These are phyloP conservation scores for Aspergillus hancockii DNA, from an alignment of 495 filamentous ascomycete genomes.

Conservation along the genomic window DNA sequence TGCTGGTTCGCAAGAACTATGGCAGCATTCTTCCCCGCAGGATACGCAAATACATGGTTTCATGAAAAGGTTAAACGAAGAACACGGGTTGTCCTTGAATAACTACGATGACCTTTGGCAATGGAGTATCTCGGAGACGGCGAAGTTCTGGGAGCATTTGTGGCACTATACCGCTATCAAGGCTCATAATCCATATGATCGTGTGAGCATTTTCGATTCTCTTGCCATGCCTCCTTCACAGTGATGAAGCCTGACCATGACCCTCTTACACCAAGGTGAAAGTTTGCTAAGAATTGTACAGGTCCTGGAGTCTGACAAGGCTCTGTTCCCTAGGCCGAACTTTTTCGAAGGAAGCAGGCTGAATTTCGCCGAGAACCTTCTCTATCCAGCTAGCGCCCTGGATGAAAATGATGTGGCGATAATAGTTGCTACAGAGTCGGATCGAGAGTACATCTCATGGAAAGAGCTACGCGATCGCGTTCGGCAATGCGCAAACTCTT, in stretches of 20 bases:
- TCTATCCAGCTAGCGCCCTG: conserved; percentile 67
- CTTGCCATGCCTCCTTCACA: conserved; percentile 4
- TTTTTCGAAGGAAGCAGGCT: conserved; percentile 79
- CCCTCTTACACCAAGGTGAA: not conserved
- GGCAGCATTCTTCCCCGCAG: conserved; percentile 68
- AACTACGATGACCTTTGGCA: conserved; percentile 71
- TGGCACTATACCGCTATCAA: conserved; percentile 79
- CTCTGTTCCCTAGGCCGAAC: conserved; percentile 80
- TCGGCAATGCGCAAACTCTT: conserved; percentile 65
- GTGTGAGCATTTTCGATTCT: conserved; percentile 45
- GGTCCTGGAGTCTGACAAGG: conserved; percentile 65
- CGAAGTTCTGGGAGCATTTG: conserved; percentile 80
- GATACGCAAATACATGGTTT: conserved; percentile 71
- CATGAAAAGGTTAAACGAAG: conserved; percentile 64
- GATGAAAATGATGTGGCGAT: conserved; percentile 61
- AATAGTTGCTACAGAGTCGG: conserved; percentile 72
- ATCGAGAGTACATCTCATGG: conserved; percentile 74
- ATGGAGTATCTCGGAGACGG: conserved; percentile 80
- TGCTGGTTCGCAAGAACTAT: conserved; percentile 53
- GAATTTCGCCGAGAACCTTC: conserved; percentile 92
- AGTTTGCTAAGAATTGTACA: conserved; percentile 33
- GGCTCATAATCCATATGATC: conserved; percentile 61
- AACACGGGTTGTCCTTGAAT: conserved; percentile 60
- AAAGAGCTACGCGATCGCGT: conserved; percentile 76
- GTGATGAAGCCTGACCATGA: not conserved